Evolutionary conservation across 768 basidiomycete genomes (phyloP).

Genomic region (Amanita rimosa): DNA sequence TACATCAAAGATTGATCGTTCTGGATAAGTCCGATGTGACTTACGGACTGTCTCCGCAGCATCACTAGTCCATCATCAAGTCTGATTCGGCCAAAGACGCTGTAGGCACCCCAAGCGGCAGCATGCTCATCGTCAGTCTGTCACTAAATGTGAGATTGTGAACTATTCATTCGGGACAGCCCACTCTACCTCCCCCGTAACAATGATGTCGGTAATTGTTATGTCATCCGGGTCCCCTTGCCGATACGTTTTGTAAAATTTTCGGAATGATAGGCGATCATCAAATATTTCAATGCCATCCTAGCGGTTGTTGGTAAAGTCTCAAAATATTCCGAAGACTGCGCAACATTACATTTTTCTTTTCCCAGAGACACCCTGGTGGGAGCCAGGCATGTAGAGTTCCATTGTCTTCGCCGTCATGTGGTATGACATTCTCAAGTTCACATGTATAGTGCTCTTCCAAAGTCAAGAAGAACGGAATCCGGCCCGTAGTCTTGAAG

Average conservation of each 20-base stretch:
- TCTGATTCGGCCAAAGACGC: constrained; percentile 45
- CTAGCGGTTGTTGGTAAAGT: constrained; percentile 16
- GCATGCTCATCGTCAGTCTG: constrained; percentile 37
- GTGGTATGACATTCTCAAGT: constrained; percentile 20
- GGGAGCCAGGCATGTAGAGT: constrained; percentile 38
- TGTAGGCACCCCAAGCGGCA: constrained; percentile 46
- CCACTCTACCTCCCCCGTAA: constrained; percentile 38
- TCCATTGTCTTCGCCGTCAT: constrained; percentile 21
- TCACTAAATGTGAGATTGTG: neutral
- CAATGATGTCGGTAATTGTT: constrained; percentile 33
- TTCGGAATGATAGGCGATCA: constrained; percentile 21
- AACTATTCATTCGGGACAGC: neutral
- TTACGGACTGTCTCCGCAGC: constrained; percentile 39
- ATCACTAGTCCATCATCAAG: constrained; percentile 48
- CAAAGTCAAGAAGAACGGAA: constrained; percentile 36
- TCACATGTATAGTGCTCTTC: constrained; percentile 36
- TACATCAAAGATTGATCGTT: neutral
- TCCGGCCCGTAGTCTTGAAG: constrained; percentile 25
- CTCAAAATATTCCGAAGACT: neutral
- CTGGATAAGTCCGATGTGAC: constrained; percentile 10
- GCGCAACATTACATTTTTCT: constrained; percentile 28
- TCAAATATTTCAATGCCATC: constrained; percentile 34
- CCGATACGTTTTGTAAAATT: constrained; percentile 27
- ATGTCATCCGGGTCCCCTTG: constrained; percentile 12
- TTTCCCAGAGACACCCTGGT: constrained; percentile 20